Base-by-base conservation (phyloP, 805 yeast species). In the Kuraishia capsulata region DNA sequence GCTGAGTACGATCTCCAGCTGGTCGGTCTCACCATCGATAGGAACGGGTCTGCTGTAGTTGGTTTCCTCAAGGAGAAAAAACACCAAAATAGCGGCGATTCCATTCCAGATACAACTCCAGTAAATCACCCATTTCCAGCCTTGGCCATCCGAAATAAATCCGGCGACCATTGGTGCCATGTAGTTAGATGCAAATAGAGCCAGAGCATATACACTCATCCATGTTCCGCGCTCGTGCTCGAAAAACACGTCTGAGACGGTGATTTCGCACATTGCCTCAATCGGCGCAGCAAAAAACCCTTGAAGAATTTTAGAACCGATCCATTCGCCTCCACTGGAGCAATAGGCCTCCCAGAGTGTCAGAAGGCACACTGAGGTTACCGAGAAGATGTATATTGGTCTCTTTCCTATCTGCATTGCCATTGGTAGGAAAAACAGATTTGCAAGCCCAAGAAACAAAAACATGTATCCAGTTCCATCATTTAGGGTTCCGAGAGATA, bases 131-230 rank as follows among this genome's bases (percentile, higher is more conserved):
- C 73, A 69, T 40, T 64, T 47, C 59, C 71, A 72, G 4, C 67
- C 64, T 30, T 59, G 60, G 33, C 64, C 62, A 30, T 62, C 57
- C 13, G 65, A 59, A 39, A 72, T 67, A 43, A 67, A 67, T 11
- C 76, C 76, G 10, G 75, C 73, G 28, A 72, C 62, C 37, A 73
- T 53, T 1, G 78, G 77, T 3, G 76, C 76, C 40, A 71, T 48
- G 42, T 52, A 72, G n/a, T 72, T 65, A 5, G 74, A 71, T 14
- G 57, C 61, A 20, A 70, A 55, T 11, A 74, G 56, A 24, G 75
- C 67, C 39, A 65, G 44, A 39, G 69, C 69, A 47, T 71, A 72
- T n/a, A 67, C 38, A 16, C 56, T 52, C 52, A 62, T 44, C 17
- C 53, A 55, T 10, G 46, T 42, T 3, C 62, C 60, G 35, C 62